Base-by-base conservation (phyloP, 2,329 filamentous ascomycete species). In the Cordyceps cicadae region DNA sequence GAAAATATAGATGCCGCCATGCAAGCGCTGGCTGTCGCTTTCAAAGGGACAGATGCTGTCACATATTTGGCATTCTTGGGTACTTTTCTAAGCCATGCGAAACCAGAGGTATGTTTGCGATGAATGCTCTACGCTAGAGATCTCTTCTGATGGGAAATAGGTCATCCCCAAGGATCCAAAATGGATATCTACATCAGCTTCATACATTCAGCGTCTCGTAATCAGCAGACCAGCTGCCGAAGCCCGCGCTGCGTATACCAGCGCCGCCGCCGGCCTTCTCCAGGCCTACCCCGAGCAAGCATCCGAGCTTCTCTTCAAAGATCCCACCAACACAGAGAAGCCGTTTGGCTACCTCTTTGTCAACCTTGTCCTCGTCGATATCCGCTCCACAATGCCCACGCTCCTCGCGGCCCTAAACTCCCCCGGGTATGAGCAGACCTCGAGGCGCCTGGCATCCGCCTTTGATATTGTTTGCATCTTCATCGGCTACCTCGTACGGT, bases 311-410 rank as follows among this genome's bases (percentile, higher is more conserved):
- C 72, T 89, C 2, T 88, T 88, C 71, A 72, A 75, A 8, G 74
- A 79, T 59, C 68, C 74, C 5, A 69, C 67, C 19, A 69, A 70
- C 29, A 68, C 73, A 1, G 74, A 77, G 39, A 85, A 82, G 63
- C 80, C 84, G 0, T 82, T 84, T 63, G 80, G 83, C 1, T 87
- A 85, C 66, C 74, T 88, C 4, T 78, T 89, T 61, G 71, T 88
- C 59, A 87, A 82, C 65, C 78, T 88, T n/a, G 68, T 88, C 7
- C 78, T 88, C 39, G 83, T 88, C 61, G 87, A 89, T 67, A 76
- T 89, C 29, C 81, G 84, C 46, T 81, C 86, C 14, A 84, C 84
- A 0, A 76, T 85, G 26, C 86, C 87, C 1, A 75, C 79, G 3
- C 75, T 89, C 1, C 75, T 88, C 2, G 76, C 79, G 48, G 76